Evolutionary conservation across 371 early-diverging fungal genomes (phyloP).

Genomic region (Lichtheimia hyalospora): DNA sequence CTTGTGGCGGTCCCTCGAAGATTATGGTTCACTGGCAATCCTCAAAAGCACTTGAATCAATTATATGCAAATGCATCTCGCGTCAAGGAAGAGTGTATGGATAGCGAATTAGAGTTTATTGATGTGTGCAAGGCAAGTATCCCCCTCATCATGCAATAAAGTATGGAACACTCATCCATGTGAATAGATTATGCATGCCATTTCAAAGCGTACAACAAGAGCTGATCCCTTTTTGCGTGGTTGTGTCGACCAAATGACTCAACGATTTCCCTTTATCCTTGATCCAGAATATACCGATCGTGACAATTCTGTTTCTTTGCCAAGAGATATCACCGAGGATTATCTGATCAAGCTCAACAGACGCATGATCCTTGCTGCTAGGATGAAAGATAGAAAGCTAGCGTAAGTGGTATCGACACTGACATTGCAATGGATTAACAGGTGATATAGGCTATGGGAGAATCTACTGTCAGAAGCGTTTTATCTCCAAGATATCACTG

Average conservation of each 20-base stretch:
- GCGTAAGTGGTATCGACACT: conserved; percentile 50
- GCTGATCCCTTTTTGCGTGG: conserved; percentile 45
- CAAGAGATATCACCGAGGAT: conserved; percentile 53
- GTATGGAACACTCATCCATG: background rate
- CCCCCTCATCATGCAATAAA: no score
- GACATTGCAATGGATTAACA: no score
- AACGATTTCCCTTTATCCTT: conserved; percentile 49
- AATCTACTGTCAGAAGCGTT: conserved; percentile 66
- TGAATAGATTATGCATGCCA: conserved; percentile 32
- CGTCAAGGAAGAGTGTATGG: conserved; percentile 75
- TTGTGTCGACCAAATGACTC: conserved; percentile 55
- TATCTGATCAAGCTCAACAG: conserved; percentile 53
- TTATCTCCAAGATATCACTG: conserved; percentile 73
- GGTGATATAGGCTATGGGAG: conserved; percentile 56
- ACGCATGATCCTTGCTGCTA: conserved; percentile 59
- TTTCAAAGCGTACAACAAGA: conserved; percentile 22
- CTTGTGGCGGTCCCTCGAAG: conserved; percentile 85
- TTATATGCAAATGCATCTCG: conserved; percentile 69
- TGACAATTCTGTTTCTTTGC: conserved; percentile 32
- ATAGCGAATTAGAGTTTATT: conserved; percentile 72
- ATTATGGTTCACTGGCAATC: conserved; percentile 77
- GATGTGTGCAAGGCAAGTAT: conserved; percentile 62
- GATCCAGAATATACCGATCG: conserved; percentile 29
- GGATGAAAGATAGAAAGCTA: conserved; percentile 60
- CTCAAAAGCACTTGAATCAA: conserved; percentile 58